Percentiles rank a stretch among this genome's conserved stretches.
phyloP scores from a whole-genome alignment of 805 yeast genomes.

The Kodamaea neixiangensis region DNA sequence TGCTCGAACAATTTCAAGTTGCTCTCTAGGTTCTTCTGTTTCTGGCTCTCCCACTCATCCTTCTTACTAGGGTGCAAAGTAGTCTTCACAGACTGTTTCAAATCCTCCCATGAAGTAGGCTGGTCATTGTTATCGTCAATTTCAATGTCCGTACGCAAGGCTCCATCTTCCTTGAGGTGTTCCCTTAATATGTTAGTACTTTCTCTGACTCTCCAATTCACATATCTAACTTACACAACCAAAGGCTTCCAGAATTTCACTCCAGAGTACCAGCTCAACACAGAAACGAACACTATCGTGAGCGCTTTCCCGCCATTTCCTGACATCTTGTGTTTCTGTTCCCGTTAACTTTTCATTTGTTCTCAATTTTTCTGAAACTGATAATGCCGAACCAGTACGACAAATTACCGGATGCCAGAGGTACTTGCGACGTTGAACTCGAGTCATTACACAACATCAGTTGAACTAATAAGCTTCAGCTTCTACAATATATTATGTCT shows the following conservation, averaged over 20 bases:
- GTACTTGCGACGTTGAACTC: no score
- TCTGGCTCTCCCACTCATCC: constrained; percentile 12
- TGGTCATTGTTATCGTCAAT: constrained; percentile 38
- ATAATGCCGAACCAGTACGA: no score
- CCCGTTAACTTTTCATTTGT: background rate
- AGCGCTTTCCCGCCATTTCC: constrained; percentile 25
- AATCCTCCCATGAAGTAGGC: constrained; percentile 42
- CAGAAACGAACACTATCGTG: constrained; percentile 25
- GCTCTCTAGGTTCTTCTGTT: constrained; percentile 11
- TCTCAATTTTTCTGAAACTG: background rate
- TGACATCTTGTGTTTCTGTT: no score
- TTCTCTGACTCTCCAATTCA: background rate
- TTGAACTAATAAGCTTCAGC: background rate
- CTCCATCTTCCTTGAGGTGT: constrained; percentile 64
- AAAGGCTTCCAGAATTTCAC: constrained; percentile 73
- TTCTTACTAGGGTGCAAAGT: constrained; percentile 30
- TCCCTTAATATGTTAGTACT: constrained; percentile 42
- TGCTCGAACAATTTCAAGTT: constrained; percentile 12
- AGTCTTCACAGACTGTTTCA: constrained; percentile 32
- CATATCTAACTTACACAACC: constrained; percentile 51
- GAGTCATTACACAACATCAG: no score
- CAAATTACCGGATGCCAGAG: no score
- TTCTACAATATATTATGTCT: background rate
- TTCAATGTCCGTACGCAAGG: constrained; percentile 58
- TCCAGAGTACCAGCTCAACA: constrained; percentile 49